Percentiles rank a stretch among this genome's conserved stretches.
phyloP scores from a whole-genome alignment of 2,329 filamentous ascomycete genomes.

The Hypomyces rosellus region DNA sequence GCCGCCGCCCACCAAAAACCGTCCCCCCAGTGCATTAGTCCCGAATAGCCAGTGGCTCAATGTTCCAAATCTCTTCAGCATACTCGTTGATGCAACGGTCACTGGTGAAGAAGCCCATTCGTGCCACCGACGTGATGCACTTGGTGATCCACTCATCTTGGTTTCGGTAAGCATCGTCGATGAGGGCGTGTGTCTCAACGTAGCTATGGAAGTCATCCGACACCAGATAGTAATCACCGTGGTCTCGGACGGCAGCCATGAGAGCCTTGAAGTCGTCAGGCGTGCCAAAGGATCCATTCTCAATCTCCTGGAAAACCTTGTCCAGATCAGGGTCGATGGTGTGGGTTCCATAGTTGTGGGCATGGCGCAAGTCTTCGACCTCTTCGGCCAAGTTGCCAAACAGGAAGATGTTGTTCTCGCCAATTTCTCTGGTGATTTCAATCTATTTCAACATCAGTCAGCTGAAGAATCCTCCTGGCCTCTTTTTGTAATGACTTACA shows the following conservation, averaged over 20 bases:
- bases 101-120: constrained; percentile 97
- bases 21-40: constrained; percentile 18
- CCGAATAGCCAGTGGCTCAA: constrained; percentile 65
- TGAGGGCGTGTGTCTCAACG: constrained; percentile 79
- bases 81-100: constrained; percentile 97
- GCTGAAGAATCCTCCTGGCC: neutral
- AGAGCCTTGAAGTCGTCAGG: constrained; percentile 73
- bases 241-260: constrained; percentile 77
- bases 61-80: constrained; percentile 94
- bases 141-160: constrained; percentile 91
- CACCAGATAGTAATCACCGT: constrained; percentile 96
- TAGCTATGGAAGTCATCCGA: constrained; percentile 97
- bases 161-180: constrained; percentile 87
- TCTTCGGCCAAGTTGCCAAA: constrained; percentile 95
- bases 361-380: constrained; percentile 90
- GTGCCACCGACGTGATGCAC: constrained; percentile 77
- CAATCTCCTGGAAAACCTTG: constrained; percentile 79
- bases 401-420: constrained; percentile 96
- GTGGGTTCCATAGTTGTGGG: constrained; percentile 78
- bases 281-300: constrained; percentile 74
- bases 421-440: constrained; percentile 95
- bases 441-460: constrained; percentile 44
- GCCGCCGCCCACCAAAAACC: no score
- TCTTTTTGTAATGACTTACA: constrained; percentile 47
- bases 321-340: constrained; percentile 68